Evolutionary conservation across 2,329 filamentous ascomycete species (phyloP).

Genomic region (Diaporthe caulivora): DNA sequence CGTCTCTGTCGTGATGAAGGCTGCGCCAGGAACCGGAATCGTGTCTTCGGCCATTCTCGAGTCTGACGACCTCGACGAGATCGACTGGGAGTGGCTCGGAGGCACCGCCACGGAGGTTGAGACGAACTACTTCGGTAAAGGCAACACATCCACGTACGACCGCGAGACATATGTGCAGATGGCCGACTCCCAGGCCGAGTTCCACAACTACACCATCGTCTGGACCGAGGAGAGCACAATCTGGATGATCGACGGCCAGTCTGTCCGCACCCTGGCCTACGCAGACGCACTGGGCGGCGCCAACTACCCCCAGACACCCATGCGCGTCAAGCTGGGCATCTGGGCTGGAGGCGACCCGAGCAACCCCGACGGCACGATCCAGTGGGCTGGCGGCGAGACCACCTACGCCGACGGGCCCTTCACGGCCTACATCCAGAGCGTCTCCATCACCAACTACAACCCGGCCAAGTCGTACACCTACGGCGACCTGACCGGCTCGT

Average conservation of each 20-base stretch:
- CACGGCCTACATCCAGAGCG: constrained; percentile 58
- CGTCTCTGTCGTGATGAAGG: constrained; percentile 77
- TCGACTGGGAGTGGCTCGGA: constrained; percentile 88
- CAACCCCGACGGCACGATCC: constrained; percentile 77
- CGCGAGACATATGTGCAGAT: constrained; percentile 71
- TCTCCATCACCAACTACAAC: constrained; percentile 56
- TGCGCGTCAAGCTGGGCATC: constrained; percentile 77
- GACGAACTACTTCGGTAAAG: constrained; percentile 85
- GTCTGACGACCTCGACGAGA: constrained; percentile 83
- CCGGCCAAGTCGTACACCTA: constrained; percentile 57
- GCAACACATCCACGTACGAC: constrained; percentile 74
- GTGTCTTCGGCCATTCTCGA: constrained; percentile 82
- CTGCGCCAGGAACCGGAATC: constrained; percentile 79
- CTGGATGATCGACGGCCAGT: constrained; percentile 74
- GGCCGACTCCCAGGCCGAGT: constrained; percentile 59
- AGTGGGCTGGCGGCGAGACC: constrained; percentile 73
- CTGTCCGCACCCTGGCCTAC: constrained; percentile 72
- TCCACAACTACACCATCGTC: constrained; percentile 76
- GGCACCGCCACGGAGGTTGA: constrained; percentile 77
- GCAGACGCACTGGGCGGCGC: constrained; percentile 68
- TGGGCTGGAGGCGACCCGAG: constrained; percentile 71
- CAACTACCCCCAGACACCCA: constrained; percentile 79
- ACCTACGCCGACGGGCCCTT: constrained; percentile 59
- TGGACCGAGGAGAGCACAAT: constrained; percentile 74
- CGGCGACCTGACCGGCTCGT: constrained; percentile 55